A percentile compares a stretch with the other conserved stretches of the same genome.
These are phyloP conservation scores for Prunella vulgaris DNA, from an alignment of 257 asterid species.

Conservation along the genomic window DNA sequence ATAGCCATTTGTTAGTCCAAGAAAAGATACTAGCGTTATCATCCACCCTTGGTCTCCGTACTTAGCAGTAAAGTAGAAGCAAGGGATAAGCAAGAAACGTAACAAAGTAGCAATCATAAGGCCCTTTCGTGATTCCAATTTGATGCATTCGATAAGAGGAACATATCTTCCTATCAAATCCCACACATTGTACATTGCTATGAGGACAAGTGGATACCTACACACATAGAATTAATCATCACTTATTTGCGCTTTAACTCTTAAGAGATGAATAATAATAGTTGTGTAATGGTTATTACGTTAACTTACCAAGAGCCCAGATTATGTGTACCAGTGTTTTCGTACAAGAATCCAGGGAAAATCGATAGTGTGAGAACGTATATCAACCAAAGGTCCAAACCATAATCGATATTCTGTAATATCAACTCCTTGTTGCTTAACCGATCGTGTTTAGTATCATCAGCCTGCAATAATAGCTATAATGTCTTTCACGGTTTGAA, in stretches of 20 bases:
- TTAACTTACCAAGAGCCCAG: slow-evolving; percentile 72
- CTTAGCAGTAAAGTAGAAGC: slow-evolving; percentile 80
- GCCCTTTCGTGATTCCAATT: slow-evolving; percentile 58
- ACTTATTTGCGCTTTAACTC: neutral
- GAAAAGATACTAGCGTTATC: slow-evolving; percentile 60
- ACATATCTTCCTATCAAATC: slow-evolving; percentile 64
- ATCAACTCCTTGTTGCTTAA: slow-evolving; percentile 53
- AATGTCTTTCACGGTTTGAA: neutral
- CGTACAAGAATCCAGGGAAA: slow-evolving; percentile 80
- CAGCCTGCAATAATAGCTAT: slow-evolving; percentile 26
- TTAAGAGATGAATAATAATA: neutral
- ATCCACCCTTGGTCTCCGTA: slow-evolving; percentile 83
- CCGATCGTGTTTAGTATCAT: slow-evolving; percentile 27
- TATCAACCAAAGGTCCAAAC: slow-evolving; percentile 46
- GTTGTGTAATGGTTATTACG: neutral
- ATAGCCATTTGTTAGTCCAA: slow-evolving; percentile 78
- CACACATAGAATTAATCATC: neutral
- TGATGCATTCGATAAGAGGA: slow-evolving; percentile 45
- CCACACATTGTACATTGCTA: slow-evolving; percentile 74
- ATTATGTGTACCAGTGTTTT: slow-evolving; percentile 73
- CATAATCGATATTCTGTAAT: slow-evolving; percentile 53
- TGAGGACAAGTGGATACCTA: slow-evolving; percentile 68
- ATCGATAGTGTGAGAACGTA: slow-evolving; percentile 70
- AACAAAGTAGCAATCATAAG: slow-evolving; percentile 40
- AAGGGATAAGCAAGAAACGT: slow-evolving; percentile 66